These are phyloP conservation scores for Alternaria triticina DNA, from an alignment of 2,329 filamentous ascomycete species.

Conservation along the genomic window DNA sequence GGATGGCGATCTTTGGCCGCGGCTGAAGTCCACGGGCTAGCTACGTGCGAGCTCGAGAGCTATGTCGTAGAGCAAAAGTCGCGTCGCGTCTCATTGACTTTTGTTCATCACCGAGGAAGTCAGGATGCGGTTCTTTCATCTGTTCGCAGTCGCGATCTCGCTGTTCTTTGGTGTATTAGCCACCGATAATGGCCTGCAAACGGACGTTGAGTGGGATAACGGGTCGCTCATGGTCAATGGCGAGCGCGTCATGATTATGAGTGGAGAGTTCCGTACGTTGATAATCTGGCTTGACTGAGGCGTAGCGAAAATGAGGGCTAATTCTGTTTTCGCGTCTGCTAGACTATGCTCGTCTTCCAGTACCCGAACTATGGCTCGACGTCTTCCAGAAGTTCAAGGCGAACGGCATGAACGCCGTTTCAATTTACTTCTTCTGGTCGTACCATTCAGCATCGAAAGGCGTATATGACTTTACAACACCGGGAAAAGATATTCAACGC, in stretches of 20 bases:
- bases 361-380: conserved; percentile 61
- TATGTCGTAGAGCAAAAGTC: neutral
- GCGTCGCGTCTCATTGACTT: neutral
- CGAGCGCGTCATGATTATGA: conserved; percentile 56
- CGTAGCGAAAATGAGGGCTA: neutral
- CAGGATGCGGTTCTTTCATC: conserved; percentile 14
- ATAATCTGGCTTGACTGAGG: neutral
- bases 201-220: conserved; percentile 58
- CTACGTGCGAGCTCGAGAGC: neutral
- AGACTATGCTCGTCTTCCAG: conserved; percentile 60
- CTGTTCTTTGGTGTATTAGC: conserved; percentile 23
- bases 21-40: neutral
- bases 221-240: conserved; percentile 60
- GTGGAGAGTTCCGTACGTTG: conserved; percentile 55
- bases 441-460: conserved; percentile 56
- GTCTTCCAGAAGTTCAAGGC: conserved; percentile 63
- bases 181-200: conserved; percentile 38
- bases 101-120: neutral
- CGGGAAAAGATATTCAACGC: conserved; percentile 59
- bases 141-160: conserved; percentile 10
- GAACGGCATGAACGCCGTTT: conserved; percentile 60
- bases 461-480: conserved; percentile 58
- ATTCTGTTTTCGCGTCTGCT: neutral
- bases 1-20: neutral
- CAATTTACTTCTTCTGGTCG: conserved; percentile 60